Percentiles rank a stretch among this genome's conserved stretches.
phyloP scores from a whole-genome alignment of 208 protist genomes.

The Acanthamoeba royreba region DNA sequence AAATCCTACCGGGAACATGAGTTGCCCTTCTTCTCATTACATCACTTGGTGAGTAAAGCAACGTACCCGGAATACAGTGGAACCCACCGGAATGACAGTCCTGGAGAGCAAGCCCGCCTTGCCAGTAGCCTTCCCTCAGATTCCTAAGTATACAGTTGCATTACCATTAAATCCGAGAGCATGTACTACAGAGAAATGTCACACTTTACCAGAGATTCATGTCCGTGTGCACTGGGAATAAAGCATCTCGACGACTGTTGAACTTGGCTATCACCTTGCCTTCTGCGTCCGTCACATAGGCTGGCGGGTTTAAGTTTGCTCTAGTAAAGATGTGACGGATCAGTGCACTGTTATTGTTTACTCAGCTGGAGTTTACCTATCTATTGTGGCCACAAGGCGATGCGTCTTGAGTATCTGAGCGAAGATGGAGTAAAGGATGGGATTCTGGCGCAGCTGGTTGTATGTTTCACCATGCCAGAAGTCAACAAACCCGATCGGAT shows the following conservation, averaged over 20 bases:
- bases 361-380: background rate
- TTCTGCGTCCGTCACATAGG: background rate
- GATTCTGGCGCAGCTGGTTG: background rate
- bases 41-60: background rate
- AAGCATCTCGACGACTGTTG: background rate
- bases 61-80: background rate
- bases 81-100: conserved; percentile 17
- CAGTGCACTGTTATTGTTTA: background rate
- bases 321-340: background rate
- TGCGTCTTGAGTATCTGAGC: conserved; percentile 2
- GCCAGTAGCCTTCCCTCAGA: background rate
- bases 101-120: background rate
- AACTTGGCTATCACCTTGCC: background rate
- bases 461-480: background rate
- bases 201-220: conserved; percentile 15
- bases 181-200: background rate
- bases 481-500: background rate
- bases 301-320: background rate
- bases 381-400: background rate
- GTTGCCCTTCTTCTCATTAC: background rate
- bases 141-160: background rate
- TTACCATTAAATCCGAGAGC: background rate
- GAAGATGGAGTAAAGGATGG: conserved; percentile 10
- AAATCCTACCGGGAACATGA: background rate
- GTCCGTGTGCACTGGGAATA: conserved; percentile 19